Evolutionary conservation across 257 asterid species (phyloP), one percentile per base, ranked within the genome.

Genomic region (Fraxinus quadrangulata): DNA sequence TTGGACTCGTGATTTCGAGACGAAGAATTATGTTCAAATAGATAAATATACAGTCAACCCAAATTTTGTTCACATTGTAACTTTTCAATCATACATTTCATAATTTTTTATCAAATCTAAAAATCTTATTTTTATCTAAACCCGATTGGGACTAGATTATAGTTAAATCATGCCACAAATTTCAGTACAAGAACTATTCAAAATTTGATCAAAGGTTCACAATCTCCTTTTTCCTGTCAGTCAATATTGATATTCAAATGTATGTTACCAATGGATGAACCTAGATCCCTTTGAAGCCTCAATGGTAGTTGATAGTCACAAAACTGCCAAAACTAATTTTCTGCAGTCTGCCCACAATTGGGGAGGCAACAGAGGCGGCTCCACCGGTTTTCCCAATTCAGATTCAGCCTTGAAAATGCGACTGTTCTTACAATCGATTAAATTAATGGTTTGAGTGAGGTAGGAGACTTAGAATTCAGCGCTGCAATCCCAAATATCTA

Each of bases 251-350:
- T 37, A 70, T 14, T 74, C 37, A 68, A 74, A 30, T 23, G n/a
- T 34, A 31, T 69, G 12, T n/a, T 39, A 16, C 26, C 33, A 30
- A 9, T 2, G 72, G 19, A 2, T 39, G 83, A 82, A 80, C 40
- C 78, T 82, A 75, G 83, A 73, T 70, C n/a, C 0, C 45, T 79
- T 68, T 65, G 49, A 1, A 63, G 84, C 84, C 82, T 23, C 3
- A 30, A 75, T 49, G 33, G 75, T 37, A 39, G 71, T 34, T 70
- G 34, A 61, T 2, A 12, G 70, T 68, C 70, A 3, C 42, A 28
- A 33, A 33, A 33, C 36, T 0, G 36, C 36, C 36, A 33, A 31
- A 33, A 33, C 36, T 33, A 33, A 33, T 33, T 33, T 33, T 33
- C 51, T 2, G 51, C 51, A 42, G 61, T 74, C 40, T 82, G 82